Evolutionary conservation across 768 basidiomycete genomes (phyloP), one percentile per base, ranked within the genome.

Genomic region (Suillus luteus): DNA sequence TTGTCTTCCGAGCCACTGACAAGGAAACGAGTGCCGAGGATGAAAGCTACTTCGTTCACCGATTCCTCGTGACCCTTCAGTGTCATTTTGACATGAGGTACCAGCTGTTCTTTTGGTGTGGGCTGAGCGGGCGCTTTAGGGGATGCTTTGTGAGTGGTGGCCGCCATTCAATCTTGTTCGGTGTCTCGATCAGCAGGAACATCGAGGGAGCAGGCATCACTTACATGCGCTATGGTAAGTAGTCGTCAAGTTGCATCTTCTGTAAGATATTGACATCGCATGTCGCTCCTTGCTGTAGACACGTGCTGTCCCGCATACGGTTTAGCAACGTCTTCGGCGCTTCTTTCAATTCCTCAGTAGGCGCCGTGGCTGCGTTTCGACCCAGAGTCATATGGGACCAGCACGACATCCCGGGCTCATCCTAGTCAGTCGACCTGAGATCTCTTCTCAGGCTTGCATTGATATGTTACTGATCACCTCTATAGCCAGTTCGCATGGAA

Each of bases 101-200:
- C 33, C 33, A 33, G 33, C 6, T 5, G 49, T 64, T 3, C 44
- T 38, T 35, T 71, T 70, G 22, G 37, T 37, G 37, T n/a, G 31
- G 1, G 66, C 57, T 44, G 55, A 54, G 19, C 61, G 46, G n/a
- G 64, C 59, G 2, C 51, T 17, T 52, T 15, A 8, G 51, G 14
- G 0, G 17, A 52, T 52, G 27, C 9, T 17, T 31, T 8, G 27
- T 12, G 1, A 3, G 10, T 22, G 5, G 46, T 12, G 11, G 2
- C 22, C 22, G 11, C 19, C 46, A 48, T 48, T 6, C 4, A 22
- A 5, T 48, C 46, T 22, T 22, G 46, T 22, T 48, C 44, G 10
- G 27, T 27, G 4, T n/a, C 11, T 48, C n/a, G 11, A n/a, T 48
- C 11, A 48, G 11, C 11, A 6, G 46, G 8, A 43, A 9, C 7